Evolutionary conservation across 2,329 filamentous ascomycete genomes (phyloP), one percentile per base, ranked within the genome.

Genomic region (Venturia asperata): DNA sequence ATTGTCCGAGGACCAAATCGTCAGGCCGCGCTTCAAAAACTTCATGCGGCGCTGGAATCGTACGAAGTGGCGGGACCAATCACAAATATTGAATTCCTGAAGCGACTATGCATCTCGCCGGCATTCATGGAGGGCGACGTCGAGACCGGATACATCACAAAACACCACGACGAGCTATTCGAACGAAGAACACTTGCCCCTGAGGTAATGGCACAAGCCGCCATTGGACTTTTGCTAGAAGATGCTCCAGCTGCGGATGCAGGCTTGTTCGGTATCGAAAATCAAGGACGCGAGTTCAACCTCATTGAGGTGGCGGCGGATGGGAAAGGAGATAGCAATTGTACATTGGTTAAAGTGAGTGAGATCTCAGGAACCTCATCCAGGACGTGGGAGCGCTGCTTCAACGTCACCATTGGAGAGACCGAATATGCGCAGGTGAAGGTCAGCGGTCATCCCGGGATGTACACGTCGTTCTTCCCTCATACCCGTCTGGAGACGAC

Each of bases 81-180:
- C 73, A 99, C 94, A 7, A 99, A 99, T 74, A 92, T 99, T 67
- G 94, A 97, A 75, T 99, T 99, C 73, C 79, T 99, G 66, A 97
- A 97, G 79, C 84, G 87, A 10, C 83, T 97, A 65, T 96, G 92
- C 74, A 83, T 86, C 58, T 92, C 89, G 67, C 83, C 85, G 0
- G 90, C 89, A 62, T 99, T 99, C 72, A 83, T 96, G 65, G 83
- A 84, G 13, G 94, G 93, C 10, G 86, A 94, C 24, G 92, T 99
- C 17, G 93, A 99, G 76, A 99, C 94, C 0, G 93, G 93, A 0
- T 99, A 96, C 74, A 97, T 99, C 69, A 87, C 92, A 64, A 96
- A 96, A 75, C 89, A 95, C 78, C 83, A 85, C 66, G 83, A 86
- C 13, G 88, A 92, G 69, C 83, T 99, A 1, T 97, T 97, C 74